Base-by-base conservation (phyloP, 352 stramenopile species). In the Thraustochytrium sp. region DNA sequence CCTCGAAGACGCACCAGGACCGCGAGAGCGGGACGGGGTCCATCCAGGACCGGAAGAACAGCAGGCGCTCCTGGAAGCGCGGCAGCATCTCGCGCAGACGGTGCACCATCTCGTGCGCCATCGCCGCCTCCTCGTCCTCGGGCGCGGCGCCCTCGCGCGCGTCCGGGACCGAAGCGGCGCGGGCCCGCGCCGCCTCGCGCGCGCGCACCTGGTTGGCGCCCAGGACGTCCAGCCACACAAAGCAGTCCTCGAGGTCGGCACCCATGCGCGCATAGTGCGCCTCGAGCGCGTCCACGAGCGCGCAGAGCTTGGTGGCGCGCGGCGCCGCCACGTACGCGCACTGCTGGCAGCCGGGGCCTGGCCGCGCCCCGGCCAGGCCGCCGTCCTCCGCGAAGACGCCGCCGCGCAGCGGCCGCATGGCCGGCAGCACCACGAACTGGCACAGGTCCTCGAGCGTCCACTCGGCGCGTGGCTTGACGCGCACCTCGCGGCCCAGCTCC, bases 401-500 rank as follows among this genome's bases (percentile, higher is more conserved):
- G 34, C 59, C 59, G 4, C 59, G 59, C 23, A 13, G 62, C 23
- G 26, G 4, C 4, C 37, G 37, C 62, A 75, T 75, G 23, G 62
- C 62, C 23, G 36, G 62, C 4, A 76, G 8, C 21, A 84, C 75
- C n/a, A 83, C 75, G 44, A 68, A 84, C 61, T 83, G 34, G 59
- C 55, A 84, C 5, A 84, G 21, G 34, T 84, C 75, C 44, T 84
- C 75, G 23, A 83, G 18, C 21, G 75, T 84, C 75, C 75, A 84
- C 55, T 84, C 59, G 0, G 0, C 18, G 21, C 75, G 75, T 5
- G 9, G 16, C 59, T 72, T 72, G 36, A 49, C 26, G 40, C 59
- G 59, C 26, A 72, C 59, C 59, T 72, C 59, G 34, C 59, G 59
- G 34, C 59, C 59, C 21, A 46, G 29, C 40, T 72, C 59, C 9